Percentiles rank a stretch among this genome's conserved stretches.
Conservation (phyloP, 148 eudicot genomes). For the Oxyria digyna region DNA sequence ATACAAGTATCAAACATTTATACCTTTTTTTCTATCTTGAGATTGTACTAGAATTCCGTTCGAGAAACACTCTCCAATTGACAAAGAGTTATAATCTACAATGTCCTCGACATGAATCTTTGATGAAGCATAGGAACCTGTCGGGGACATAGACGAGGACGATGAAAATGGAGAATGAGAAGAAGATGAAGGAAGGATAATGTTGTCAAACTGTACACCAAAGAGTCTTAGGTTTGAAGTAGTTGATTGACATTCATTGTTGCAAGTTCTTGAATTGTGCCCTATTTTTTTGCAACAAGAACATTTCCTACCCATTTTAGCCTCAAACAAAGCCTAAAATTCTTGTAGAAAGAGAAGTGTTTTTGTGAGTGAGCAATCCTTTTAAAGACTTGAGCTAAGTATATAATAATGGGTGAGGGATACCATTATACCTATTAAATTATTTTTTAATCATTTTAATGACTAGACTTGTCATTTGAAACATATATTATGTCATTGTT, state of each 20-base stretch:
- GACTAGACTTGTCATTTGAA: not conserved
- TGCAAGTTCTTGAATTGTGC: constrained; percentile 52
- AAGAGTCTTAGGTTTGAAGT: constrained; percentile 26
- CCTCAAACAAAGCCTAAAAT: not conserved
- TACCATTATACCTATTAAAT: not conserved
- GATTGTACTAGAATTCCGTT: constrained; percentile 23
- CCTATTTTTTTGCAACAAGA: constrained; percentile 55
- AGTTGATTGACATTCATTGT: constrained; percentile 11
- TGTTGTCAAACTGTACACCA: constrained; percentile 37
- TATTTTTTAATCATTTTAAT: not conserved
- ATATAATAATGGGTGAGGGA: not conserved
- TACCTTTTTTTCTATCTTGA: constrained; percentile 48
- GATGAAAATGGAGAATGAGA: constrained; percentile 19
- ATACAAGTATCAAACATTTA: not conserved
- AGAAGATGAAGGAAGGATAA: constrained; percentile 16
- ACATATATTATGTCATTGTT: not conserved
- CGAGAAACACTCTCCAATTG: constrained; percentile 22
- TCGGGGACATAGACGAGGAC: not conserved
- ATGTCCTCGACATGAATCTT: constrained; percentile 15
- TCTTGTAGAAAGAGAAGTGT: not conserved
- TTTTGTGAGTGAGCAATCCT: not conserved
- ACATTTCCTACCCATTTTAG: constrained; percentile 48
- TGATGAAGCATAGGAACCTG: not conserved
- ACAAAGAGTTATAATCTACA: constrained; percentile 15
- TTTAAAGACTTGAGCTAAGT: not conserved